Evolutionary conservation across 106 monocot genomes (phyloP), one percentile per base, ranked within the genome.

Genomic region (Dendrobium catenatum): DNA sequence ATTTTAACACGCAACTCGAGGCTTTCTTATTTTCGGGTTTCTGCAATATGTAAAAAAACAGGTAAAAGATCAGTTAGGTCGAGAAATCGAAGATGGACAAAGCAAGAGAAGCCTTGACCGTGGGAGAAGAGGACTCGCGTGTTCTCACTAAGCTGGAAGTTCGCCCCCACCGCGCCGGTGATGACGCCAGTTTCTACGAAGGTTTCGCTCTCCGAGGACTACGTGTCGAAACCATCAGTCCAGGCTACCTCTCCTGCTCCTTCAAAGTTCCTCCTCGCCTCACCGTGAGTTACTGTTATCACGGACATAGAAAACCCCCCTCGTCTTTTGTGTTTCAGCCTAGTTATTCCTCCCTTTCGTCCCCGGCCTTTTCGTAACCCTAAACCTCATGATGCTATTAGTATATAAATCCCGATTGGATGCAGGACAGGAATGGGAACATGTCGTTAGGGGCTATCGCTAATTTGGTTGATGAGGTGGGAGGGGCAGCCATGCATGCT

Each of bases 381-480:
- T 40, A 42, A 55, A 17, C 9, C 55, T n/a, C 5, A 4, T 55
- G 6, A 15, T 5, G 8, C 26, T 9, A 2, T 5, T 26, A 48
- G 11, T 16, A 11, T n/a, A 48, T 42, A 6, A 19, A 44, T 78
- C 4, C n/a, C 6, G 5, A 11, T 55, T 75, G 51, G 22, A 27
- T 29, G 64, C 81, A 96, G 95, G 93, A 85, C 55, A 17, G 16
- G 68, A 84, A 66, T 10, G 95, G 95, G 81, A 88, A 84, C 29
- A 56, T 96, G 77, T 82, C 93, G 8, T 13, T 86, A 0, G 96
- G 96, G 17, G 96, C 93, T 1, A 89, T 96, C 9, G 88, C 89
- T 0, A 88, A 85, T 51, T 76, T 96, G 68, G 96, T 96, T 59
- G 96, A 96, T 77, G 92, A 94, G 90, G 68, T 91, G 6, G 93